These are phyloP conservation scores for Kazachstania kunashirensis DNA, from an alignment of 805 yeast genomes.

Conservation along the genomic window DNA sequence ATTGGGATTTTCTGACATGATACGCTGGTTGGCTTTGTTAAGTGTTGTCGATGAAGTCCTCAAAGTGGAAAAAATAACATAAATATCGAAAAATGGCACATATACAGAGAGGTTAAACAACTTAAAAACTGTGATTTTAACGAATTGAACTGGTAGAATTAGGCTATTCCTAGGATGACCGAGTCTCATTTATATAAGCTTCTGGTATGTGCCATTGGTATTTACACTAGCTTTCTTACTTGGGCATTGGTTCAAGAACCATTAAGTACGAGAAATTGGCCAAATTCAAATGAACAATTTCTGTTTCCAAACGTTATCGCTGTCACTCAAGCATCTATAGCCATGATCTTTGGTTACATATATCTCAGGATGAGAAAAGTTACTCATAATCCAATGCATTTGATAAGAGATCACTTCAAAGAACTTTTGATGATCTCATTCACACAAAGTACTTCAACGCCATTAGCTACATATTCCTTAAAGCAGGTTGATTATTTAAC, in stretches of 20 bases:
- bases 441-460: conserved; percentile 74
- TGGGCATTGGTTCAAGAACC: conserved; percentile 94
- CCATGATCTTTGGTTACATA: conserved; percentile 53
- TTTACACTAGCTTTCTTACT: conserved; percentile 75
- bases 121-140: no score
- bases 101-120: no score
- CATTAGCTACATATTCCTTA: conserved; percentile 70
- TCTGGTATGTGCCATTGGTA: conserved; percentile 42
- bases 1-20: no score
- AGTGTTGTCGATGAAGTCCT: no score
- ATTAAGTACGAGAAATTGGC: conserved; percentile 67
- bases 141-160: no score
- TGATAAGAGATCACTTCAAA: conserved; percentile 29
- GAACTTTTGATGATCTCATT: conserved; percentile 47
- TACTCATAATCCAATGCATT: conserved; percentile 25
- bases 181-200: conserved; percentile 11
- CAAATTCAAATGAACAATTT: conserved; percentile 44
- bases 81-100: no score
- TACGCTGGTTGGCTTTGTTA: no score
- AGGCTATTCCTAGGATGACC: no score
- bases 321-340: conserved; percentile 62
- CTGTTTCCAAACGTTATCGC: conserved; percentile 74
- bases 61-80: no score
- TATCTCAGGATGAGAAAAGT: conserved; percentile 39
- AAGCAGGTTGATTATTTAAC: conserved; percentile 80